These are phyloP conservation scores for Gillenia trifoliata DNA, from an alignment of 306 rosid species.

Conservation along the genomic window DNA sequence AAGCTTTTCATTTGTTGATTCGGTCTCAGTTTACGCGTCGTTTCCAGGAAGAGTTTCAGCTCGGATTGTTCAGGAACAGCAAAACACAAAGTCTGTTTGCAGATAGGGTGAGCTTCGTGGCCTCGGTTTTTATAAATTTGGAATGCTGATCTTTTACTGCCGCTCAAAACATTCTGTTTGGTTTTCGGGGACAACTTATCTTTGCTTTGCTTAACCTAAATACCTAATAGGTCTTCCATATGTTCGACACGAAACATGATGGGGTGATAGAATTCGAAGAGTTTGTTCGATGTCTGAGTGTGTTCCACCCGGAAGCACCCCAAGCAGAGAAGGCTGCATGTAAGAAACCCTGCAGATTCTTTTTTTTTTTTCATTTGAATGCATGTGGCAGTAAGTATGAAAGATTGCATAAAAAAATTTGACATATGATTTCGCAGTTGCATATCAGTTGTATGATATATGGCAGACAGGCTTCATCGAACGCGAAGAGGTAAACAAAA, in stretches of 20 bases:
- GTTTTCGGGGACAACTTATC: neutral
- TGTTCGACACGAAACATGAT: slow-evolving; percentile 47
- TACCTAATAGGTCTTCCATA: slow-evolving; percentile 40
- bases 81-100: slow-evolving; percentile 36
- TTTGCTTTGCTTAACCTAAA: neutral
- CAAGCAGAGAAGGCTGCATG: slow-evolving; percentile 41
- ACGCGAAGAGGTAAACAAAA: slow-evolving; percentile 40
- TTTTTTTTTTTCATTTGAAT: neutral
- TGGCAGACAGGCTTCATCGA: slow-evolving; percentile 47
- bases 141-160: neutral
- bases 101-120: slow-evolving; percentile 40
- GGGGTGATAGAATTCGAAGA: slow-evolving; percentile 55
- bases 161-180: neutral
- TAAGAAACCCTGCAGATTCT: slow-evolving; percentile 19
- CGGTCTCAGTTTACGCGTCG: neutral
- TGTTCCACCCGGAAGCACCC: slow-evolving; percentile 57
- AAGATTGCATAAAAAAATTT: slow-evolving; percentile 5
- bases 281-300: slow-evolving; percentile 47
- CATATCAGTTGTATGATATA: slow-evolving; percentile 52
- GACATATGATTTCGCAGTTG: slow-evolving; percentile 33
- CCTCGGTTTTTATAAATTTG: neutral
- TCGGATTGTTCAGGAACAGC: slow-evolving; percentile 43
- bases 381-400: neutral
- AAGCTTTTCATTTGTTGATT: neutral
- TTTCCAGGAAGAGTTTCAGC: slow-evolving; percentile 57